phyloP scores from a whole-genome alignment of 345 rosid genomes.

The Hibiscus trionum region DNA sequence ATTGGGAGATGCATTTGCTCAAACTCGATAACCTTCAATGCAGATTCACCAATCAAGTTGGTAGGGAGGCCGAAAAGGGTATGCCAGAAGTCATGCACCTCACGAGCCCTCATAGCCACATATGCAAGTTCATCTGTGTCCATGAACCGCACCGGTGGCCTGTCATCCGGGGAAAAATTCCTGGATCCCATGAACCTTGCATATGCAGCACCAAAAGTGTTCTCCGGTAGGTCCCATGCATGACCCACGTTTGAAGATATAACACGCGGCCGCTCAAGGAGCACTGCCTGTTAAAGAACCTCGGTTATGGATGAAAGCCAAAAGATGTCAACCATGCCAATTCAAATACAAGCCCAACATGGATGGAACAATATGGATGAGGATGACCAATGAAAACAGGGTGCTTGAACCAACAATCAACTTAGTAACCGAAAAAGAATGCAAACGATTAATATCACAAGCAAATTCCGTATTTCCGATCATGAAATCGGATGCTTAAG shows the following conservation, averaged over 20 bases:
- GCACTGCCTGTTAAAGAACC: conserved; percentile 37
- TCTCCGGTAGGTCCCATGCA: conserved; percentile 68
- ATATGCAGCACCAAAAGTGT: conserved; percentile 78
- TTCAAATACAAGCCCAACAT: neutral
- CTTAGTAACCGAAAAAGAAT: neutral
- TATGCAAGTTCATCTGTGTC: conserved; percentile 68
- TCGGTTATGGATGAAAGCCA: neutral
- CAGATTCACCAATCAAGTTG: conserved; percentile 65
- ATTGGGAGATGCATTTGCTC: conserved; percentile 72
- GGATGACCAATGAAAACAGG: neutral
- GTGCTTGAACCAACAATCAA: conserved; percentile 3
- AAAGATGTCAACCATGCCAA: neutral
- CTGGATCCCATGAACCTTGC: conserved; percentile 82
- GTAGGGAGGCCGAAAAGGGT: conserved; percentile 65
- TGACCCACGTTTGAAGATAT: conserved; percentile 48
- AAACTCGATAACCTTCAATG: conserved; percentile 66
- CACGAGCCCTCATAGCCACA: conserved; percentile 64
- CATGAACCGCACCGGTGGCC: conserved; percentile 75
- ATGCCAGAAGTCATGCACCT: conserved; percentile 80
- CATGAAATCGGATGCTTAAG: neutral
- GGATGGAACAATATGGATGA: neutral
- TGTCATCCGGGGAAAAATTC: conserved; percentile 69
- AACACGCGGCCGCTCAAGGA: conserved; percentile 61
- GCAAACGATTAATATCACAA: neutral
- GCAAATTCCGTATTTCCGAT: neutral